These are phyloP conservation scores for Pythium coloratum DNA, from an alignment of 352 stramenopile species.

Conservation along the genomic window DNA sequence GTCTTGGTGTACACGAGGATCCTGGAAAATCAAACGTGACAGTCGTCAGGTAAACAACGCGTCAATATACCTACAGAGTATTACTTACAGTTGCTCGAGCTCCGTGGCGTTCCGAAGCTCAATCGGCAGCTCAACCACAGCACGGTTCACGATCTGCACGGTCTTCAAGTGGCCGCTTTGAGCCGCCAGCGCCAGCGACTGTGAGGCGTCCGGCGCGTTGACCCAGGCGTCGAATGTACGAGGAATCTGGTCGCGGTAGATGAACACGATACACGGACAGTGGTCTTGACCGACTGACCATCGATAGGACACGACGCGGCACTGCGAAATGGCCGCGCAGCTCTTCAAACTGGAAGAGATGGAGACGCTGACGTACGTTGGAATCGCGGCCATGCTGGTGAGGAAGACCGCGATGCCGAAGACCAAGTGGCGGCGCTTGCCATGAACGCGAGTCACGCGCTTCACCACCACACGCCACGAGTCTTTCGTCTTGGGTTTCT, in stretches of 20 bases:
- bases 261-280: conserved; percentile 34
- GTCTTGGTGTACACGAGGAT: conserved; percentile 36
- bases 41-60: background rate
- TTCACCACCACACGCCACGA: background rate
- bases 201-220: conserved; percentile 19
- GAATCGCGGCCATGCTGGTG: conserved; percentile 6
- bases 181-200: conserved; percentile 14
- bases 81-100: conserved; percentile 28
- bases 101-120: conserved; percentile 17
- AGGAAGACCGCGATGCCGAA: conserved; percentile 18
- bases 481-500: background rate
- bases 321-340: conserved; percentile 11
- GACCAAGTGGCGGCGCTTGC: conserved; percentile 15
- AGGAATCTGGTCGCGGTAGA: conserved; percentile 16
- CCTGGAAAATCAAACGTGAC: background rate
- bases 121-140: conserved; percentile 11
- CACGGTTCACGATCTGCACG: conserved; percentile 31
- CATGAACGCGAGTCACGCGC: background rate
- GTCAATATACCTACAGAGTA: background rate
- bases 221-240: conserved; percentile 19
- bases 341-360: conserved; percentile 6
- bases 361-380: conserved; percentile 15
- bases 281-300: conserved; percentile 12
- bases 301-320: conserved; percentile 20
- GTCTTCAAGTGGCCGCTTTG: conserved; percentile 23